phyloP scores from a whole-genome alignment of 345 rosid genomes.

The Populus deltoides region DNA sequence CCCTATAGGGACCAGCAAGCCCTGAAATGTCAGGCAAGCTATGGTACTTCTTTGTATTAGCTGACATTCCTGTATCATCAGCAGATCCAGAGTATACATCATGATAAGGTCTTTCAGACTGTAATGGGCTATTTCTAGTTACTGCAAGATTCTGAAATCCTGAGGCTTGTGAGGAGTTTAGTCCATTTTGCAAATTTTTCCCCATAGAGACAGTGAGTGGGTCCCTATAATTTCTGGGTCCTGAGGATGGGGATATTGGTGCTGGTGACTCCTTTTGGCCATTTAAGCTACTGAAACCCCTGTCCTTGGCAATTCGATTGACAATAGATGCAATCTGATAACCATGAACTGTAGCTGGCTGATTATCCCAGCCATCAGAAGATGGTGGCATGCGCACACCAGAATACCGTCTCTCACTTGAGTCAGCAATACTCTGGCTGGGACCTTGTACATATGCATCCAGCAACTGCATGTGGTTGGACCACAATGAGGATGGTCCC shows the following conservation, averaged over 20 bases:
- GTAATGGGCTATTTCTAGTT: slow-evolving; percentile 53
- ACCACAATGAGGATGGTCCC: slow-evolving; percentile 53
- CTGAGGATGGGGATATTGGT: slow-evolving; percentile 45
- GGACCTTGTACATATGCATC: slow-evolving; percentile 57
- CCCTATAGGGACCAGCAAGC: slow-evolving; percentile 51
- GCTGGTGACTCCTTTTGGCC: slow-evolving; percentile 54
- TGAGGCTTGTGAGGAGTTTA: slow-evolving; percentile 52
- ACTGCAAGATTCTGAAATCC: slow-evolving; percentile 53
- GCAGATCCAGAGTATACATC: slow-evolving; percentile 44
- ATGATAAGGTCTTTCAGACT: slow-evolving; percentile 50
- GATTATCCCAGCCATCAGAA: slow-evolving; percentile 58
- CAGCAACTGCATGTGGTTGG: slow-evolving; percentile 51
- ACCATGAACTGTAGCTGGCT: slow-evolving; percentile 61
- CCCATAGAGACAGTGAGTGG: slow-evolving; percentile 50
- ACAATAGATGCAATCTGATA: slow-evolving; percentile 61
- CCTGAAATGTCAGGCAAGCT: slow-evolving; percentile 93
- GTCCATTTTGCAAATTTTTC: slow-evolving; percentile 63
- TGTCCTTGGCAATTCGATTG: slow-evolving; percentile 51
- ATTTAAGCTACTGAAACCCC: slow-evolving; percentile 43
- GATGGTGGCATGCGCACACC: slow-evolving; percentile 67
- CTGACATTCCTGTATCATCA: slow-evolving; percentile 35
- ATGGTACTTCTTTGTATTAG: slow-evolving; percentile 71
- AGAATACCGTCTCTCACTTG: slow-evolving; percentile 65
- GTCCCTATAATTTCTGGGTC: slow-evolving; percentile 52
- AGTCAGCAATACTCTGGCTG: slow-evolving; percentile 37